phyloP scores from a whole-genome alignment of 2,329 filamentous ascomycete species.

The Hypoxylon sp. region DNA sequence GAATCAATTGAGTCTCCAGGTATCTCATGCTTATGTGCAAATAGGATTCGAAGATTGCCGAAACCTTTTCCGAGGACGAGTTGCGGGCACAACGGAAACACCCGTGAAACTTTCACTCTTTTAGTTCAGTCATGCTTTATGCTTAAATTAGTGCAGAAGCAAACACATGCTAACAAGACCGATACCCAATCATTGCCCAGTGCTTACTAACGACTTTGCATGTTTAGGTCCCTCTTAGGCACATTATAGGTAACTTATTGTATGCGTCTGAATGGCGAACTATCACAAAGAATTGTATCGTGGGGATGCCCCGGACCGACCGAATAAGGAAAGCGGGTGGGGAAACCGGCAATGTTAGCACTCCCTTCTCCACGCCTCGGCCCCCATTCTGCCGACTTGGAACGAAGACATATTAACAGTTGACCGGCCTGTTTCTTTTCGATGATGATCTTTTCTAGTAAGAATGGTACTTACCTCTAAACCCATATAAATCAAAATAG shows the following conservation, averaged over 20 bases:
- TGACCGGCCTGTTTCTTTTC: not conserved
- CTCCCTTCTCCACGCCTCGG: slow-evolving; percentile 36
- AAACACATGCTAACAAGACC: not conserved
- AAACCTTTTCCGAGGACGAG: not conserved
- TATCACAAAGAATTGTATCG: slow-evolving; percentile 21
- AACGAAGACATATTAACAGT: slow-evolving; percentile 2
- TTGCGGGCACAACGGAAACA: not conserved
- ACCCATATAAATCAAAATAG: not conserved
- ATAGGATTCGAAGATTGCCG: slow-evolving; percentile 11
- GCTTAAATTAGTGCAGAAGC: slow-evolving; percentile 16
- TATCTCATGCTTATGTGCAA: slow-evolving; percentile 3
- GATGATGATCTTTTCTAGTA: not conserved
- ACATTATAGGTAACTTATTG: not conserved
- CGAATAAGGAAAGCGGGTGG: slow-evolving; percentile 32
- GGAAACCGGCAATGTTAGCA: slow-evolving; percentile 29
- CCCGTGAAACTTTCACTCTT: slow-evolving; percentile 6
- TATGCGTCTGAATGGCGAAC: not conserved
- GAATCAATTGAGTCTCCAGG: not conserved
- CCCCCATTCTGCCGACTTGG: slow-evolving; percentile 33
- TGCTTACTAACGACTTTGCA: slow-evolving; percentile 15
- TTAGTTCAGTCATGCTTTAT: slow-evolving; percentile 3
- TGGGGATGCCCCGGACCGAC: slow-evolving; percentile 23
- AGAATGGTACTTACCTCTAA: not conserved
- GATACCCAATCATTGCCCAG: slow-evolving; percentile 14
- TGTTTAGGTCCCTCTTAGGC: not conserved